Percentiles rank a stretch among this genome's conserved stretches.
phyloP scores from a whole-genome alignment of 1,284 basidiomycete species.

The Boletus smithii region DNA sequence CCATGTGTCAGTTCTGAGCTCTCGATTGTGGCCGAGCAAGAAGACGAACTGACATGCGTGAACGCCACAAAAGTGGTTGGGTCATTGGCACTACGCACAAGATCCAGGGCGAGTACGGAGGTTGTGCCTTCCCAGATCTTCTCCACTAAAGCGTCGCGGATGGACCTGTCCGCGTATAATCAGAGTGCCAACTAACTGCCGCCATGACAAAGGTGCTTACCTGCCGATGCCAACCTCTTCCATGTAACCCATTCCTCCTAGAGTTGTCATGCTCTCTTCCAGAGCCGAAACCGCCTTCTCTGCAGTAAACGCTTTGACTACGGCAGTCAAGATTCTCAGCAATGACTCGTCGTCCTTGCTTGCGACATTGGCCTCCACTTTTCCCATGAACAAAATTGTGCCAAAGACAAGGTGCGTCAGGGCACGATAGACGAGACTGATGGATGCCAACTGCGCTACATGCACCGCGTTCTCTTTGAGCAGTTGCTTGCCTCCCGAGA shows the following conservation, averaged over 20 bases:
- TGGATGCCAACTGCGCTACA: constrained; percentile 56
- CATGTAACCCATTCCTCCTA: constrained; percentile 83
- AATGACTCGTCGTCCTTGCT: constrained; percentile 47
- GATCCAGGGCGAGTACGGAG: constrained; percentile 65
- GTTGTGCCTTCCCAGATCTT: constrained; percentile 82
- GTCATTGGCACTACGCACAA: constrained; percentile 52
- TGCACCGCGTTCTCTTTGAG: constrained; percentile 60
- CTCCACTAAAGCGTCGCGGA: constrained; percentile 70
- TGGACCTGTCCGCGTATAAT: constrained; percentile 35
- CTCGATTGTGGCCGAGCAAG: not conserved
- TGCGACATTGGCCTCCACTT: constrained; percentile 53
- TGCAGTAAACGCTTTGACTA: constrained; percentile 69
- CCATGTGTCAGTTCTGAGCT: constrained; percentile 3
- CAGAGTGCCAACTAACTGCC: not conserved
- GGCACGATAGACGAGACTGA: constrained; percentile 62
- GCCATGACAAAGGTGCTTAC: constrained; percentile 31
- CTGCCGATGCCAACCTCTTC: constrained; percentile 69
- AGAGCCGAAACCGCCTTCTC: constrained; percentile 62
- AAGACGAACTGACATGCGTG: constrained; percentile 31
- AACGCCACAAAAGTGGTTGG: constrained; percentile 38
- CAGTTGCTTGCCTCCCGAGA: constrained; percentile 48
- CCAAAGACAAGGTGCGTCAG: constrained; percentile 63
- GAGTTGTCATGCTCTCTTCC: constrained; percentile 70
- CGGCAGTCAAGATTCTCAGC: constrained; percentile 67
- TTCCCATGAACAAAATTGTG: constrained; percentile 57